phyloP scores from a whole-genome alignment of 2,329 filamentous ascomycete species.

The Pseudonectria buxi region DNA sequence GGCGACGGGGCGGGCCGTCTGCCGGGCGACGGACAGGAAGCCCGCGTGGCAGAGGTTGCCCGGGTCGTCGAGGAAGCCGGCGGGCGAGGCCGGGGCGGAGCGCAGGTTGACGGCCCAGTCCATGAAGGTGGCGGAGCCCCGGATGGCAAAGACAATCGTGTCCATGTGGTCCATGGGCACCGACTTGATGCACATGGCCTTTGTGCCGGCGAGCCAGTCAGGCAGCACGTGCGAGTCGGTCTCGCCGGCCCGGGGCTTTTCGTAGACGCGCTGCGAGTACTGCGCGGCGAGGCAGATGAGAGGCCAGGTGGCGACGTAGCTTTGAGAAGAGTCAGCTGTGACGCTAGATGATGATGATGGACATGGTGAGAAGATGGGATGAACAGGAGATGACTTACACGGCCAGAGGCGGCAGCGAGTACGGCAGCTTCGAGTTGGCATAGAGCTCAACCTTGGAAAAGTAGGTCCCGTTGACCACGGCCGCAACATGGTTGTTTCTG shows the following conservation, averaged over 20 bases:
- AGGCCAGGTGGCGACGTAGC: constrained; percentile 68
- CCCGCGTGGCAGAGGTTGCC: constrained; percentile 75
- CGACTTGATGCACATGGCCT: constrained; percentile 79
- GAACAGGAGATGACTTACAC: constrained; percentile 56
- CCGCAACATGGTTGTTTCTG: constrained; percentile 13
- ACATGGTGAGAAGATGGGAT: not conserved
- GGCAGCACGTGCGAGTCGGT: constrained; percentile 63
- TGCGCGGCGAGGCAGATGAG: constrained; percentile 72
- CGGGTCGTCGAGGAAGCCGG: constrained; percentile 67
- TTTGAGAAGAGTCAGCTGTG: constrained; percentile 28
- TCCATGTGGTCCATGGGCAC: constrained; percentile 71
- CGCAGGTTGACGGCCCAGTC: constrained; percentile 85
- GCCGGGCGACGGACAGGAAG: constrained; percentile 67
- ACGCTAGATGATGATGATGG: too few relatives aligned
- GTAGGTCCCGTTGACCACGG: constrained; percentile 43
- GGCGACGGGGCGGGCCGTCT: constrained; percentile 69
- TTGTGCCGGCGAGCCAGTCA: constrained; percentile 67
- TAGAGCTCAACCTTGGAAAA: constrained; percentile 76
- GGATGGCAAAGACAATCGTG: constrained; percentile 76
- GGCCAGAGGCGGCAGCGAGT: constrained; percentile 58
- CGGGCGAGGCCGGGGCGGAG: constrained; percentile 57
- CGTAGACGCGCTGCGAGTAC: constrained; percentile 71
- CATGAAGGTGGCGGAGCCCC: constrained; percentile 71
- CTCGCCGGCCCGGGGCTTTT: constrained; percentile 54
- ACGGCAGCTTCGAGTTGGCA: constrained; percentile 66